A percentile compares a stretch with the other conserved stretches of the same genome.
phyloP scores from a whole-genome alignment of 768 basidiomycete species.

The Trametes meyenii region DNA sequence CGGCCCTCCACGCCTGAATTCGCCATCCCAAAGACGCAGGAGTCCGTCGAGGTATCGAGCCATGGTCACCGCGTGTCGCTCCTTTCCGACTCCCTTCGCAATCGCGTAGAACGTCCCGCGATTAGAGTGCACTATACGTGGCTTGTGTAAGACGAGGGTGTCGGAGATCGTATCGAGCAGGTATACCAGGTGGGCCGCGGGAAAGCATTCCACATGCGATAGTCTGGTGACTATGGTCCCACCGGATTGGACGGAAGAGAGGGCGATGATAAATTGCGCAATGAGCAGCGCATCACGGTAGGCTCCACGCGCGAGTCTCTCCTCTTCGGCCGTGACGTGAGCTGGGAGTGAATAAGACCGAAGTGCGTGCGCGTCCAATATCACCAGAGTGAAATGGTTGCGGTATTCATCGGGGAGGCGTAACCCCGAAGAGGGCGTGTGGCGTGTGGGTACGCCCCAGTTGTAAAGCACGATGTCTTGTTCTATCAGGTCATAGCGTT shows the following conservation, averaged over 20 bases:
- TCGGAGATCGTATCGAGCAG: slow-evolving; percentile 34
- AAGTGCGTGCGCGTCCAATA: slow-evolving; percentile 39
- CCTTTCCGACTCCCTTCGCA: slow-evolving; percentile 33
- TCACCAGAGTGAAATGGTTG: slow-evolving; percentile 33
- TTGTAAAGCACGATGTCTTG: slow-evolving; percentile 21
- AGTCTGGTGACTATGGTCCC: slow-evolving; percentile 39
- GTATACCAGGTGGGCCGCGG: slow-evolving; percentile 35
- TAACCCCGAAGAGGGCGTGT: background rate
- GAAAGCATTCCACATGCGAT: slow-evolving; percentile 32
- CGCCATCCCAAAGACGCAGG: slow-evolving; percentile 31
- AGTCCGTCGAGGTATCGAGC: slow-evolving; percentile 23
- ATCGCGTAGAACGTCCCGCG: slow-evolving; percentile 38
- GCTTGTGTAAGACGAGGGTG: slow-evolving; percentile 33
- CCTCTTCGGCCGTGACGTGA: background rate
- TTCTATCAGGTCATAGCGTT: slow-evolving; percentile 10
- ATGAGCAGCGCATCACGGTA: slow-evolving; percentile 34
- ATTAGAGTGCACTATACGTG: slow-evolving; percentile 34
- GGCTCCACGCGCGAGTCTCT: slow-evolving; percentile 8
- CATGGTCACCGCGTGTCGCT: slow-evolving; percentile 9
- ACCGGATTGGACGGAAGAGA: slow-evolving; percentile 28
- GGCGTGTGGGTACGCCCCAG: background rate
- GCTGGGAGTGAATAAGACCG: slow-evolving; percentile 23
- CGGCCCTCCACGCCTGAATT: slow-evolving; percentile 29
- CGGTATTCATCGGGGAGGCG: background rate
- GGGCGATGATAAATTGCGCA: slow-evolving; percentile 36